These are phyloP conservation scores for Arthrobotrys iridis DNA, from an alignment of 2,329 filamentous ascomycete genomes.

Conservation along the genomic window DNA sequence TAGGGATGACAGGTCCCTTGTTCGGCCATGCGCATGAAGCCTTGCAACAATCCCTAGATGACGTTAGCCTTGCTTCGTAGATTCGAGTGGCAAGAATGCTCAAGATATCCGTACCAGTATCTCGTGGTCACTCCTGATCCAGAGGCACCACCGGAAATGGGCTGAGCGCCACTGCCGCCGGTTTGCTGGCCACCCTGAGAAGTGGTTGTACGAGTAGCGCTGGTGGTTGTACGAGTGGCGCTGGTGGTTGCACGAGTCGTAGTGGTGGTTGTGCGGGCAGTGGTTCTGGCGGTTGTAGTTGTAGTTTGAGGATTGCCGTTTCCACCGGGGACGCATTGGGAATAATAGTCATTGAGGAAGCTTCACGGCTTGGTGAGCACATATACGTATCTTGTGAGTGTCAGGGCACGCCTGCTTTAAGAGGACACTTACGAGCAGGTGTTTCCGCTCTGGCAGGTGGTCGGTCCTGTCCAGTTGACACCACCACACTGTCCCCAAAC, in stretches of 20 bases:
- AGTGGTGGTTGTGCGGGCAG: conserved; percentile 13
- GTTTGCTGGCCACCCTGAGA: conserved; percentile 8
- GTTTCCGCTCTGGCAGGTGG: conserved; percentile 54
- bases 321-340: conserved; percentile 57
- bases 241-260: conserved; percentile 15
- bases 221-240: background rate
- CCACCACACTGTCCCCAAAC: conserved; percentile 59
- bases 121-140: conserved; percentile 60
- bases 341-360: conserved; percentile 56
- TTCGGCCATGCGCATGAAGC: conserved; percentile 68
- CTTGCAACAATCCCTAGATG: conserved; percentile 72
- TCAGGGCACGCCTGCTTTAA: no score
- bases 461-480: conserved; percentile 54
- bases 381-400: no score
- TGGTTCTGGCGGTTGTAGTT: conserved; percentile 12
- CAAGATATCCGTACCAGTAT: conserved; percentile 58
- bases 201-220: conserved; percentile 24
- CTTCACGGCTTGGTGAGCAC: background rate
- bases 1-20: conserved; percentile 54
- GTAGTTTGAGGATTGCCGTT: conserved; percentile 18
- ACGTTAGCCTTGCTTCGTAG: conserved; percentile 63
- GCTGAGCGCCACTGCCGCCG: conserved; percentile 21
- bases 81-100: background rate
- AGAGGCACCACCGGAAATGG: conserved; percentile 48
- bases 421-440: conserved; percentile 54